Evolutionary conservation across 129 eudicot species (phyloP).

Genomic region (Centrapalus pauciflorus): DNA sequence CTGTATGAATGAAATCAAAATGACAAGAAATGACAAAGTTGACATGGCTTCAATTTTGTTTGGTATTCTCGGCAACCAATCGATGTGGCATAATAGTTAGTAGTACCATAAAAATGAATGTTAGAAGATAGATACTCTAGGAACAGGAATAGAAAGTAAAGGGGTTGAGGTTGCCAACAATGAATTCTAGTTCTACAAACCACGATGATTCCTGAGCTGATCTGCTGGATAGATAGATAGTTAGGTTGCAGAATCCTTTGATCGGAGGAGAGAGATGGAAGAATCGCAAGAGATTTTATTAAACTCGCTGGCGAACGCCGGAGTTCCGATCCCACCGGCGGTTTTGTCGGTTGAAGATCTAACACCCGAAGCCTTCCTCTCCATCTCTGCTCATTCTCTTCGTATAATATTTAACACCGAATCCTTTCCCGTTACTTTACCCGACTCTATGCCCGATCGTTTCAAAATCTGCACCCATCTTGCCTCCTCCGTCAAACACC

Average conservation of each 20-base stretch:
- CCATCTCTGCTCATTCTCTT: slow-evolving; percentile 47
- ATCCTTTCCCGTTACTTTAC: slow-evolving; percentile 42
- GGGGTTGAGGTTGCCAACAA: neutral
- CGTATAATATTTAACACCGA: slow-evolving; percentile 30
- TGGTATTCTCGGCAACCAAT: too few relatives aligned
- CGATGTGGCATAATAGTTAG: too few relatives aligned
- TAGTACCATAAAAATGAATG: too few relatives aligned
- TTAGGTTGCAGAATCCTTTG: too few relatives aligned
- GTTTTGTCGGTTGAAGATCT: slow-evolving; percentile 37
- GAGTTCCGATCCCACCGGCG: slow-evolving; percentile 51
- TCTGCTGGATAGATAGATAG: slow-evolving; percentile 6
- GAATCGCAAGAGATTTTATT: slow-evolving; percentile 54
- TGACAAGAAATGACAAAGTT: too few relatives aligned
- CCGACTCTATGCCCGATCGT: slow-evolving; percentile 61
- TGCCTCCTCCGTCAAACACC: slow-evolving; percentile 42
- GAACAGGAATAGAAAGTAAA: neutral
- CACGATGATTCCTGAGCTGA: neutral
- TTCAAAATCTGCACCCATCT: slow-evolving; percentile 52
- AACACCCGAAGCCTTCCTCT: slow-evolving; percentile 38
- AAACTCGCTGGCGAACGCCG: slow-evolving; percentile 46
- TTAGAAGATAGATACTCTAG: too few relatives aligned
- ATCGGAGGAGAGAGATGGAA: slow-evolving; percentile 42
- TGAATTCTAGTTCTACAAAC: neutral
- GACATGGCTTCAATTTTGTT: too few relatives aligned
- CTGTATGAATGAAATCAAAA: too few relatives aligned